A percentile compares a stretch with the other conserved stretches of the same genome.
These are phyloP conservation scores for Magnolia officinalis DNA, from an alignment of 164 flowering plant genomes.

Conservation along the genomic window DNA sequence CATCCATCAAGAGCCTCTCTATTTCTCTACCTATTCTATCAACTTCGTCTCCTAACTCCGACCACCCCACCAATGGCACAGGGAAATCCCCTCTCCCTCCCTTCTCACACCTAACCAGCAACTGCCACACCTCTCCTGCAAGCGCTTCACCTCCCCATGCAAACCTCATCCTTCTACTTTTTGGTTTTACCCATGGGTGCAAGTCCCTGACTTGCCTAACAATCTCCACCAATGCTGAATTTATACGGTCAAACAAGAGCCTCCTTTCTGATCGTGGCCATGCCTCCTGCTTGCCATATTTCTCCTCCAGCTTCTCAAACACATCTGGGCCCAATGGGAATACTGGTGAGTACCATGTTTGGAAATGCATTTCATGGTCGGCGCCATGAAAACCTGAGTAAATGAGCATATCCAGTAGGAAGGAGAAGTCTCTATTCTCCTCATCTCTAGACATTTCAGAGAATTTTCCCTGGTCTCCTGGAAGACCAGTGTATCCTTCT, in stretches of 20 bases:
- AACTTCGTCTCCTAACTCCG: constrained; percentile 38
- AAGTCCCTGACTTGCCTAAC: constrained; percentile 30
- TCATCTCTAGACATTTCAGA: background rate
- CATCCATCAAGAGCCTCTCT: constrained; percentile 54
- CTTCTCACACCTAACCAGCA: constrained; percentile 32
- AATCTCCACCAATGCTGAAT: constrained; percentile 43
- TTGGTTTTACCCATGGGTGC: constrained; percentile 55
- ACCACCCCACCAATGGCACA: constrained; percentile 18
- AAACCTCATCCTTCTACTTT: background rate
- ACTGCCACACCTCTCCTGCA: constrained; percentile 32
- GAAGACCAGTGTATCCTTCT: background rate
- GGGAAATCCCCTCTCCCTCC: constrained; percentile 13
- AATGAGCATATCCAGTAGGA: constrained; percentile 48
- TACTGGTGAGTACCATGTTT: constrained; percentile 44
- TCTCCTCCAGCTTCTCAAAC: constrained; percentile 66
- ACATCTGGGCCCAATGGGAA: constrained; percentile 40
- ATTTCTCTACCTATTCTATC: constrained; percentile 58
- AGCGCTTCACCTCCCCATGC: constrained; percentile 27
- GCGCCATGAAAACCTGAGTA: constrained; percentile 38
- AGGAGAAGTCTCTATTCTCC: constrained; percentile 43
- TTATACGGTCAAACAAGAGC: constrained; percentile 69
- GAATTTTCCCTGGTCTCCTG: constrained; percentile 4
- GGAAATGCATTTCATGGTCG: constrained; percentile 17
- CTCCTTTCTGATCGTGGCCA: constrained; percentile 64
- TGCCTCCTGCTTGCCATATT: constrained; percentile 42